phyloP scores from a whole-genome alignment of 1,139 yeast genomes.

The Yamadazyma mexicana region DNA sequence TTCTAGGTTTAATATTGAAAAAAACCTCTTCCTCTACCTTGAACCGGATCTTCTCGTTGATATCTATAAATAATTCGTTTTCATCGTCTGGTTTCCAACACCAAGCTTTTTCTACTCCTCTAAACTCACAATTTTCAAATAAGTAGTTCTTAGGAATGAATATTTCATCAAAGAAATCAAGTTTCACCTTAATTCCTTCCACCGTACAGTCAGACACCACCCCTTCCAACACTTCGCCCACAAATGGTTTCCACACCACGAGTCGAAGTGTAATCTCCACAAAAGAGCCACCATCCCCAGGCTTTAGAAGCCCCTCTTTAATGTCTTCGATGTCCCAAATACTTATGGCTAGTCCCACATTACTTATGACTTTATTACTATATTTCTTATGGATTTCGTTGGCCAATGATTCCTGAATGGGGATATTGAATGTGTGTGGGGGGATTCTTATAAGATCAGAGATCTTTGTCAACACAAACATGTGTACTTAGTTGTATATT shows the following conservation, averaged over 20 bases:
- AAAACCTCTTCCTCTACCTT: slow-evolving; percentile 88
- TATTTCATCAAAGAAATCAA: slow-evolving; percentile 90
- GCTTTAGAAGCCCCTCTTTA: slow-evolving; percentile 85
- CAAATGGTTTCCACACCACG: slow-evolving; percentile 87
- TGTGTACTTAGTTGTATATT: slow-evolving; percentile 20
- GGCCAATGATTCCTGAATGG: slow-evolving; percentile 67
- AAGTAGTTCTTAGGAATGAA: slow-evolving; percentile 79
- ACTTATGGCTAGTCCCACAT: slow-evolving; percentile 80
- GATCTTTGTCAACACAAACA: slow-evolving; percentile 83
- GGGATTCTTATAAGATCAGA: slow-evolving; percentile 85
- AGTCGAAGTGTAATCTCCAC: slow-evolving; percentile 74
- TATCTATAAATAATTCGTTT: slow-evolving; percentile 74
- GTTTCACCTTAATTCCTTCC: slow-evolving; percentile 80
- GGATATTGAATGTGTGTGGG: slow-evolving; percentile 77
- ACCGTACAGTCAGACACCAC: slow-evolving; percentile 87
- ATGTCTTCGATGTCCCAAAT: slow-evolving; percentile 79
- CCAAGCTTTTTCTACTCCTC: slow-evolving; percentile 87
- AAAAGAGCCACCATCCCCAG: slow-evolving; percentile 94
- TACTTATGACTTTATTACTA: slow-evolving; percentile 79
- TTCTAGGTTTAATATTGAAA: slow-evolving; percentile 73
- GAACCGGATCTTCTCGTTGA: slow-evolving; percentile 87
- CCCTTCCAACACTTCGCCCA: slow-evolving; percentile 92
- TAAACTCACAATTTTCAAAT: slow-evolving; percentile 75
- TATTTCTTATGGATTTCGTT: slow-evolving; percentile 84
- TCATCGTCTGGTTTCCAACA: slow-evolving; percentile 82